phyloP scores from a whole-genome alignment of 768 basidiomycete species.

The Tephrocybe sp. region DNA sequence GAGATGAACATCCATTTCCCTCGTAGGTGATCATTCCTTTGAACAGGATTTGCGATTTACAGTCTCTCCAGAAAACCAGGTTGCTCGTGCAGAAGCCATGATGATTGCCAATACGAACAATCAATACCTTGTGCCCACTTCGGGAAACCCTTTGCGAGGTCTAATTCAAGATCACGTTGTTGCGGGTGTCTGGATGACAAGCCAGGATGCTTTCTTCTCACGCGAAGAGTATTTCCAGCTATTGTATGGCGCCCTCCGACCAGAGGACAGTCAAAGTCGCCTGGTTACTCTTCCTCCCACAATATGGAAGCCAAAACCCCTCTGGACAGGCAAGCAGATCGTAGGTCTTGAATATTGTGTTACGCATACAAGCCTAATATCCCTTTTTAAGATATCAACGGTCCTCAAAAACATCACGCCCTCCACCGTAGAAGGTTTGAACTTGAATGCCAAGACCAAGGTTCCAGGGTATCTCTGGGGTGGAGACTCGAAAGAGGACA shows the following conservation, averaged over 20 bases:
- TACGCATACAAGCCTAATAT: conserved; percentile 3
- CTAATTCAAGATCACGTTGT: conserved; percentile 99
- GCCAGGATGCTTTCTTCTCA: conserved; percentile 91
- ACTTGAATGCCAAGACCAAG: conserved; percentile 84
- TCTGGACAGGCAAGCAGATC: conserved; percentile 99
- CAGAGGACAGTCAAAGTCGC: conserved; percentile 77
- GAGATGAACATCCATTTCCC: conserved; percentile 99
- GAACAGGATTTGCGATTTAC: neutral
- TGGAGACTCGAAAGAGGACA: conserved; percentile 75
- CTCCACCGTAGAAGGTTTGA: conserved; percentile 72
- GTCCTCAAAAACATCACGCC: conserved; percentile 93
- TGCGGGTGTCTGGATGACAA: conserved; percentile 99
- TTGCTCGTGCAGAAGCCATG: conserved; percentile 92
- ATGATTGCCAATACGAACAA: conserved; percentile 97
- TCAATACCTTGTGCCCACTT: conserved; percentile 98
- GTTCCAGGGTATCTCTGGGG: conserved; percentile 89
- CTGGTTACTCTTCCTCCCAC: conserved; percentile 86
- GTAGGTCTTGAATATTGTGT: conserved; percentile 43
- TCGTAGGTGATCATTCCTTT: conserved; percentile 52
- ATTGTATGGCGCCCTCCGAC: conserved; percentile 89
- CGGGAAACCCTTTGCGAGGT: conserved; percentile 95
- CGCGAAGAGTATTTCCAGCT: conserved; percentile 96
- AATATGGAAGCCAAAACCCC: conserved; percentile 85
- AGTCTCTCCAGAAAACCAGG: conserved; percentile 73
- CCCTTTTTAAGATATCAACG: conserved; percentile 76